Evolutionary conservation across 2,329 filamentous ascomycete genomes (phyloP), one percentile per base, ranked within the genome.

Genomic region (Macrophomina pseudophaseolina): DNA sequence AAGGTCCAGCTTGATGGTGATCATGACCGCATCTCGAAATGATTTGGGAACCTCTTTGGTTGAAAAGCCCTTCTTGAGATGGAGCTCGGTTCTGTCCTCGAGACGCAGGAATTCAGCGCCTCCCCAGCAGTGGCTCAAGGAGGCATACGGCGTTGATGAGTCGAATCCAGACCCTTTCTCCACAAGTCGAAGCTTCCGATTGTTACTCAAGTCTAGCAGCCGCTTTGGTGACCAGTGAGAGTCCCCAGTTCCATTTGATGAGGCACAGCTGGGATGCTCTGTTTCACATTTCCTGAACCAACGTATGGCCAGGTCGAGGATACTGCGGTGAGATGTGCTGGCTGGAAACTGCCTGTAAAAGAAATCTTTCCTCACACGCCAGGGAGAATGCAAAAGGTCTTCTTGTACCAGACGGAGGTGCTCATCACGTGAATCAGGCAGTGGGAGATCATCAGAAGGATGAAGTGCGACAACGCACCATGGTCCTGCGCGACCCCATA

Each of bases 101-200:
- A 63, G 32, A 52, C 16, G 28, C 40, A 16, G 18, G 58, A 58
- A 30, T 40, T 14, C 28, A 28, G 16, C 9, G 18, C 12, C 28
- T 5, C 63, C 51, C 63, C 51, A 65, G 32, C 51, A 65, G 30
- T 65, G 52, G 63, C 63, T 65, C n/a, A 65, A 42, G 1, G 51
- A 48, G 2, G 49, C 63, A 58, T 65, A 65, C 0, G 16, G 4
- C 7, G 12, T 40, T 23, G 32, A 16, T 11, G 33, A 23, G 33
- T 53, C 32, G 12, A n/a, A 8, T 28, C 30, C 30, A 28, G 23
- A 51, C 11, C n/a, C 30, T 23, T 16, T 51, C 16, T 33, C 16
- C 9, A 53, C n/a, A 9, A 35, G 30, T 11, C 33, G 38, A 11
- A 23, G 23, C 18, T 58, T 44, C 12, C 12, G 9, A 14, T 14